Conservation (phyloP, 2,329 filamentous ascomycete genomes). For the Sphaerulina vaccinii region DNA sequence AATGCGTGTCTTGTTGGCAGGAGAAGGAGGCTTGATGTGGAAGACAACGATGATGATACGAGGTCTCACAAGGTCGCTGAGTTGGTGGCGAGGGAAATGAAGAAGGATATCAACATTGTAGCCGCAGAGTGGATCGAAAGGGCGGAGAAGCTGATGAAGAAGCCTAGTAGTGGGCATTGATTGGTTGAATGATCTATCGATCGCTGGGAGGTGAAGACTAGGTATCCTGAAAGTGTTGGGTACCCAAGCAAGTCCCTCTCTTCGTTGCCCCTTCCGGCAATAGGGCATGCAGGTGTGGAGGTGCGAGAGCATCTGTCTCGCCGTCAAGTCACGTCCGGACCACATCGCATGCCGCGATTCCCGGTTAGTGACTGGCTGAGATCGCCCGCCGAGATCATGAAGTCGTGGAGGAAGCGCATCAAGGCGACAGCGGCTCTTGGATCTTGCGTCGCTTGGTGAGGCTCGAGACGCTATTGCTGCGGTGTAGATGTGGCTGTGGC, state of each 20-base stretch:
- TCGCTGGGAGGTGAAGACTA: neutral
- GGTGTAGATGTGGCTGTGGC: conserved; percentile 9
- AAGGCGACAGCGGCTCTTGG: neutral
- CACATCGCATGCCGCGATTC: too few relatives aligned
- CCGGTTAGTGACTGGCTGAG: neutral
- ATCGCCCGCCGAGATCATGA: neutral
- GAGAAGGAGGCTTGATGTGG: conserved; percentile 18
- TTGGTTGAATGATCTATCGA: neutral
- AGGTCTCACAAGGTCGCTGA: conserved; percentile 58
- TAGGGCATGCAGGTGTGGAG: too few relatives aligned
- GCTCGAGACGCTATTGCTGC: conserved; percentile 10
- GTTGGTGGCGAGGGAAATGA: conserved; percentile 58
- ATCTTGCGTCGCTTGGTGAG: conserved; percentile 4
- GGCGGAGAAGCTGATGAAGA: conserved; percentile 49
- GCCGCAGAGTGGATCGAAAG: conserved; percentile 54
- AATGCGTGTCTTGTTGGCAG: conserved; percentile 80
- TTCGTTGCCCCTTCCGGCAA: too few relatives aligned
- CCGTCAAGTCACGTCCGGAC: too few relatives aligned
- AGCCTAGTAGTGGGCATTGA: conserved; percentile 47
- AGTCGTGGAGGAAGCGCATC: neutral
- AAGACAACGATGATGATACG: neutral
- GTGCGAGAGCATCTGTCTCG: too few relatives aligned
- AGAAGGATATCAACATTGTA: conserved; percentile 46
- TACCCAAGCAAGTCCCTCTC: neutral
- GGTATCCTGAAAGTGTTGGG: neutral